Evolutionary conservation across 169 alveolate genomes (phyloP), one percentile per base, ranked within the genome.

Genomic region (Blepharisma undulans): DNA sequence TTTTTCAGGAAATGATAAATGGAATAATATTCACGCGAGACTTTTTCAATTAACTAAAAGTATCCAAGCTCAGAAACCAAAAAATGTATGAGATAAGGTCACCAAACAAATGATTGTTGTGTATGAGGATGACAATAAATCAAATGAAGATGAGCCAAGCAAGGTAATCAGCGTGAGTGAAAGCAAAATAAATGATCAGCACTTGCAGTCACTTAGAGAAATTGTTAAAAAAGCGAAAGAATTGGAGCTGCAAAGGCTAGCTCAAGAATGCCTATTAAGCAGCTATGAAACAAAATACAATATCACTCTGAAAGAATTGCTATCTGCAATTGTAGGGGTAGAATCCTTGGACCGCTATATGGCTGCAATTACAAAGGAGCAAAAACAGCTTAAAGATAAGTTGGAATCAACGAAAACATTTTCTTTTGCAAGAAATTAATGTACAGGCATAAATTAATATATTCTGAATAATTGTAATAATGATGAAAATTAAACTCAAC

Each of bases 291-390:
- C 19, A 0, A 79, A 33, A 21, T 79, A 12, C 27, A 79, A 33
- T 29, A 32, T 32, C 34, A n/a, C 72, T 1, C 27, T 79, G 2
- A 79, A 79, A 33, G 87, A 30, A 14, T 79, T 79, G 66, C 71
- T 79, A 32, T n/a, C 34, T 4, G 87, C 87, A 32, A 33, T 79
- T 79, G 87, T 10, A 7, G 87, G 87, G 18, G 87, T 79, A 1
- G 87, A 79, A 32, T 25, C 34, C 18, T 16, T 25, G 8, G 87
- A 79, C 71, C 34, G 60, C 10, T 33, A 79, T 79, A 29, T 79
- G 87, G 71, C 34, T 79, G 34, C 19, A 0, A 30, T 79, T 30
- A 29, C 60, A n/a, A 79, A 79, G 27, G 71, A 79, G 34, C 87
- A 79, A 33, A 25, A 79, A 79, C 29, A 29, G 80, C 16, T 72